These are phyloP conservation scores for Radiomyces spectabilis DNA, from an alignment of 192 early-diverging fungal genomes.

Conservation along the genomic window DNA sequence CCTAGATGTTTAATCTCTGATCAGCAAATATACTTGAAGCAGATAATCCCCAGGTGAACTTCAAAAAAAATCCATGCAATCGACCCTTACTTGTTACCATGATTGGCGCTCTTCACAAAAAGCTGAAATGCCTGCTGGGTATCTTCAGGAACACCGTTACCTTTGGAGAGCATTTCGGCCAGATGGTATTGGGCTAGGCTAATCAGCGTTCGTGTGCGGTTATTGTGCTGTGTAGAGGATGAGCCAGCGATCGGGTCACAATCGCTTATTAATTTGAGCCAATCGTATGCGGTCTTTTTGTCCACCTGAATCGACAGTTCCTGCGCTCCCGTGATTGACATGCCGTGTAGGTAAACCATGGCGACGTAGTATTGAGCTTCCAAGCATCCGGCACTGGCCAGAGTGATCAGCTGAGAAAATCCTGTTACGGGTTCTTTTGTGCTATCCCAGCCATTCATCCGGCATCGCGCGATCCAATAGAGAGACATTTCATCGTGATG, in stretches of 20 bases:
- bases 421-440: neutral
- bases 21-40: neutral
- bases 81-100: neutral
- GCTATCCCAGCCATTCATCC: neutral
- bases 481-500: too few relatives aligned
- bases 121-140: neutral
- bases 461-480: neutral
- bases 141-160: neutral
- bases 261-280: neutral
- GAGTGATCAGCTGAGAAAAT: neutral
- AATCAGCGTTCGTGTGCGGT: neutral
- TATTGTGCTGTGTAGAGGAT: neutral
- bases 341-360: neutral
- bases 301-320: neutral
- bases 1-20: slow-evolving; percentile 3
- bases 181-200: neutral
- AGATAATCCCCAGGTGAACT: neutral
- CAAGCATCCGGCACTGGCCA: neutral
- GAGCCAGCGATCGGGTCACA: neutral
- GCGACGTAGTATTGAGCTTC: neutral
- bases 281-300: neutral
- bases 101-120: neutral
- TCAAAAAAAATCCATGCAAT: neutral
- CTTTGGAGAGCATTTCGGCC: neutral
- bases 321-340: neutral